Evolutionary conservation across 495 filamentous ascomycete genomes (phyloP).

Genomic region (Podospora australis): DNA sequence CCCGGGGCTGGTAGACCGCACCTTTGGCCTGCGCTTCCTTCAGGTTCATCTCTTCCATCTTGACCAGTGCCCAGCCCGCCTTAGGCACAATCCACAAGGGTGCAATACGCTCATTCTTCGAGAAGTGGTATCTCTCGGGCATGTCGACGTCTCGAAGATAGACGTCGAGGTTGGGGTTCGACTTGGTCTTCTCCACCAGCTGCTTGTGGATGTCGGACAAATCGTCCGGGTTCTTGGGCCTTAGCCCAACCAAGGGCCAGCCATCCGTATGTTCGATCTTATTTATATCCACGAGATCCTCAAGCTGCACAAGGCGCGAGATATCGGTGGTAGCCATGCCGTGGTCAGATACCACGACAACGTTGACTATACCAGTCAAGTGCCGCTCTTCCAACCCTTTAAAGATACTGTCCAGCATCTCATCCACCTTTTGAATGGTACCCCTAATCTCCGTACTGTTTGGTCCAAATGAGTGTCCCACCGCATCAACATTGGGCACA

Average conservation of each 20-base stretch:
- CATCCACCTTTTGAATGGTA: conserved; percentile 70
- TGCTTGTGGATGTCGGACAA: conserved; percentile 46
- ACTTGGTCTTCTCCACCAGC: conserved; percentile 43
- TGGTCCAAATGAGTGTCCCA: conserved; percentile 83
- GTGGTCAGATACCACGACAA: conserved; percentile 97
- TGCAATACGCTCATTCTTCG: conserved; percentile 76
- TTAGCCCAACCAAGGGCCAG: conserved; percentile 86
- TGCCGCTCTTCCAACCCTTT: conserved; percentile 72
- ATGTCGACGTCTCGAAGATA: conserved; percentile 75
- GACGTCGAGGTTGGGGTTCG: conserved; percentile 67
- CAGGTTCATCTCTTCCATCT: conserved; percentile 68
- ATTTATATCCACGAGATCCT: conserved; percentile 71
- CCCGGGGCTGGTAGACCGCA: conserved; percentile 63
- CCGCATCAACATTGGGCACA: conserved; percentile 80
- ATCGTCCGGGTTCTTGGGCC: conserved; percentile 61
- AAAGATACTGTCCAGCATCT: conserved; percentile 70
- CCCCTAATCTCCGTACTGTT: conserved; percentile 83
- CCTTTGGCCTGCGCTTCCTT: conserved; percentile 53
- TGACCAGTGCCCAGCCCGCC: conserved; percentile 82
- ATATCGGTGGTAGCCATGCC: conserved; percentile 92
- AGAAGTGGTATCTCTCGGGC: conserved; percentile 86
- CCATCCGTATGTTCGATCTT: conserved; percentile 82
- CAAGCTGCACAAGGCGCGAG: conserved; percentile 81
- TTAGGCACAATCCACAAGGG: conserved; percentile 90
- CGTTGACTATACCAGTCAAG: conserved; percentile 81